Evolutionary conservation across 208 protist species (phyloP).

Genomic region (Kentomonas sorsogonicus): DNA sequence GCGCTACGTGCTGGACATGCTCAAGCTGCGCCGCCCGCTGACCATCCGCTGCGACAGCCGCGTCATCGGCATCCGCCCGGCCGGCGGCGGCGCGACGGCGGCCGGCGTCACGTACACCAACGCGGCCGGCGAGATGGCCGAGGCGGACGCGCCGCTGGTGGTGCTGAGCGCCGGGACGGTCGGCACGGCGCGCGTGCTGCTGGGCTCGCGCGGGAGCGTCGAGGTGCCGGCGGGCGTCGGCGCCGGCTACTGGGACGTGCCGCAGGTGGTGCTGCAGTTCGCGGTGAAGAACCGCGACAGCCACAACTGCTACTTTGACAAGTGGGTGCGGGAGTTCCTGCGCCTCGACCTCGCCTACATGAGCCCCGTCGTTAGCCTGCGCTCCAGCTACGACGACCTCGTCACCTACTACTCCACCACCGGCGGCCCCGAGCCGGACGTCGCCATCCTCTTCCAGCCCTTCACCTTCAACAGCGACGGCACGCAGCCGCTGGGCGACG

Average conservation of each 20-base stretch:
- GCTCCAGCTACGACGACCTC: constrained; percentile 77
- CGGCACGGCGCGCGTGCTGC: constrained; percentile 50
- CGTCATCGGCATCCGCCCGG: constrained; percentile 41
- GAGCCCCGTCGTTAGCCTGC: constrained; percentile 34
- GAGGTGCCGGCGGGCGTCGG: constrained; percentile 31
- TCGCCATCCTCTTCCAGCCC: constrained; percentile 74
- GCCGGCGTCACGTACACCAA: constrained; percentile 45
- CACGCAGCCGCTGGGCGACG: constrained; percentile 30
- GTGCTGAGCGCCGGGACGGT: constrained; percentile 60
- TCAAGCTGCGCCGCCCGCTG: constrained; percentile 57
- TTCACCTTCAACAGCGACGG: constrained; percentile 80
- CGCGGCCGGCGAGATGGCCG: constrained; percentile 32
- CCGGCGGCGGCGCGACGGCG: constrained; percentile 19
- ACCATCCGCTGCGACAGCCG: constrained; percentile 48
- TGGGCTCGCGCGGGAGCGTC: constrained; percentile 40
- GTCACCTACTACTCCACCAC: constrained; percentile 61
- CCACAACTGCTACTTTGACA: constrained; percentile 72
- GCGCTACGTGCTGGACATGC: constrained; percentile 63
- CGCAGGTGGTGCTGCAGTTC: constrained; percentile 79
- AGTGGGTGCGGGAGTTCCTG: constrained; percentile 42
- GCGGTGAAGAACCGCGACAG: constrained; percentile 44
- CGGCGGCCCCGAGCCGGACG: constrained; percentile 33
- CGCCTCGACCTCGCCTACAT: constrained; percentile 28
- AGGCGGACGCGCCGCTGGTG: constrained; percentile 43
- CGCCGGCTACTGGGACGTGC: constrained; percentile 69